Evolutionary conservation across 352 stramenopile genomes (phyloP).

Genomic region (Phytophthora meadii): DNA sequence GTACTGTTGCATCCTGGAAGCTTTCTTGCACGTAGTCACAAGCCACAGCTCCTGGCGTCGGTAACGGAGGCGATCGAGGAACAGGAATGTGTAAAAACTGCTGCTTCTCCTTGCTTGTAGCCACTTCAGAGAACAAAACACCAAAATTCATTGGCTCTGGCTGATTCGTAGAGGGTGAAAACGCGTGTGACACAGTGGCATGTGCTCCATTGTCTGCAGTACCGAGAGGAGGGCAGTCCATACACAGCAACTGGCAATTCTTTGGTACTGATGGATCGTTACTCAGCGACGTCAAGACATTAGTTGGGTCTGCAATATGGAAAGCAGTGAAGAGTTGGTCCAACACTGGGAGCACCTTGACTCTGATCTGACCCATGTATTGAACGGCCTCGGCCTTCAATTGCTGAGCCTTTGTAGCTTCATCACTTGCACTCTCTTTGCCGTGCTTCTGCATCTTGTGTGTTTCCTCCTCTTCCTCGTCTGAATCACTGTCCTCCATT

Average conservation of each 20-base stretch:
- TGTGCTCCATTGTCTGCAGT: constrained; percentile 1
- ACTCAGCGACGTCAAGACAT: constrained; percentile 38
- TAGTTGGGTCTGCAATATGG: constrained; percentile 35
- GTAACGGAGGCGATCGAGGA: constrained; percentile 43
- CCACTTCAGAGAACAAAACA: constrained; percentile 61
- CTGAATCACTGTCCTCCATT: constrained; percentile 45
- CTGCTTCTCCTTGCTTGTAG: constrained; percentile 19
- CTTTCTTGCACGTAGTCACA: constrained; percentile 37
- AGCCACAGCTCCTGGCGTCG: constrained; percentile 16
- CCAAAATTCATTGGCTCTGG: constrained; percentile 58
- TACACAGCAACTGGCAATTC: constrained; percentile 57
- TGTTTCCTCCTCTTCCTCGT: constrained; percentile 41
- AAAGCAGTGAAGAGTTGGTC: constrained; percentile 53
- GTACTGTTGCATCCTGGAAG: constrained; percentile 72
- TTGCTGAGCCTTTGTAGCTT: constrained; percentile 14
- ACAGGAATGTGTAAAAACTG: constrained; percentile 66
- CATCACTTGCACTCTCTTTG: constrained; percentile 10
- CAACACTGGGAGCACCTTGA: constrained; percentile 54
- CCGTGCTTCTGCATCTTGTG: constrained; percentile 40
- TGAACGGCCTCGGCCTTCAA: constrained; percentile 21
- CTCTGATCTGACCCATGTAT: constrained; percentile 45
- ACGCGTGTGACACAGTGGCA: constrained; percentile 16
- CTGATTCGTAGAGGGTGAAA: constrained; percentile 15
- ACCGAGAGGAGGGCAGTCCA: constrained; percentile 53
- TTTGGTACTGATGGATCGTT: constrained; percentile 34